These are phyloP conservation scores for Pseudocohnilembus persalinus DNA, from an alignment of 169 alveolate genomes.

Conservation along the genomic window DNA sequence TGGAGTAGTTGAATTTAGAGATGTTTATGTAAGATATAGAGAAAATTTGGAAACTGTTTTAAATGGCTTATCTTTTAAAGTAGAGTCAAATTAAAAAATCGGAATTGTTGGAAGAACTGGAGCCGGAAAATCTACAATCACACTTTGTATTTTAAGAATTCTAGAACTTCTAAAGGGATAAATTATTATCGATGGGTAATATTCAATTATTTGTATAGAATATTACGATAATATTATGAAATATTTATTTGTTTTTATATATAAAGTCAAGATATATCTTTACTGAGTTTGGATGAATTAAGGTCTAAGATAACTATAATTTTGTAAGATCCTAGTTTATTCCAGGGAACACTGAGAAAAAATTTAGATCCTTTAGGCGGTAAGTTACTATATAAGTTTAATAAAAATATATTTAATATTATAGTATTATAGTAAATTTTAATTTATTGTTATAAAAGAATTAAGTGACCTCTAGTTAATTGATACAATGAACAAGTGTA, in stretches of 20 bases:
- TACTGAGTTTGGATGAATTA: constrained; percentile 47
- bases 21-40: constrained; percentile 66
- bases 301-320: constrained; percentile 73
- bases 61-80: constrained; percentile 46
- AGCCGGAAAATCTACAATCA: constrained; percentile 87
- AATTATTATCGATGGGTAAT: constrained; percentile 67
- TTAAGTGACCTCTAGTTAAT: background rate
- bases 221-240: constrained; percentile 10
- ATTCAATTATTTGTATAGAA: background rate
- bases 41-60: constrained; percentile 67
- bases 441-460: background rate
- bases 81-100: constrained; percentile 69
- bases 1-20: constrained; percentile 60
- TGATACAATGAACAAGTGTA: too few relatives aligned
- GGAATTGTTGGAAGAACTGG: constrained; percentile 94
- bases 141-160: constrained; percentile 72
- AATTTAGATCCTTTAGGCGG: constrained; percentile 69
- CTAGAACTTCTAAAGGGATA: constrained; percentile 47
- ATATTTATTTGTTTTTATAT: constrained; percentile 9
- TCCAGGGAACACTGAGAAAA: constrained; percentile 75
- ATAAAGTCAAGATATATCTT: constrained; percentile 50
- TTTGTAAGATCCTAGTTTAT: constrained; percentile 79
- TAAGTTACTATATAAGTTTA: background rate
- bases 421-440: background rate
- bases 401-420: constrained; percentile 1